Evolutionary conservation across 257 asterid species (phyloP).

Genomic region (Ophiorrhiza pumila): DNA sequence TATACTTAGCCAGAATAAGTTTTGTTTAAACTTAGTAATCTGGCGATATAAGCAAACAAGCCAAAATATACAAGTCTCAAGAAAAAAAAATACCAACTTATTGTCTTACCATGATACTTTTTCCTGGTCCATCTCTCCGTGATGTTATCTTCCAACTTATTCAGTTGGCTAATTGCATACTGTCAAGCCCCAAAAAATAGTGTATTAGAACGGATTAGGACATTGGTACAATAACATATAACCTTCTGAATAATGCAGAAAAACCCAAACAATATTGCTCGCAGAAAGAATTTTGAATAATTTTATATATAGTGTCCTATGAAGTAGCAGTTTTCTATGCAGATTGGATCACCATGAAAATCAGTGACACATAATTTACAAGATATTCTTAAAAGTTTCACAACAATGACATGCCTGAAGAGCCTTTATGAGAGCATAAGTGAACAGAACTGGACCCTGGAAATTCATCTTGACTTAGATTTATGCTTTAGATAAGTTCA

Average conservation of each 20-base stretch:
- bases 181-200: slow-evolving; percentile 29
- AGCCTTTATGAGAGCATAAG: not conserved
- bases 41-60: not conserved
- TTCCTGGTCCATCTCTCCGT: slow-evolving; percentile 73
- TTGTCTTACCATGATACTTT: slow-evolving; percentile 39
- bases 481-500: not conserved
- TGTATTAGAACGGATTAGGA: slow-evolving; percentile 26
- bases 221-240: not conserved
- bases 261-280: not conserved
- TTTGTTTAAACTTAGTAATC: not conserved
- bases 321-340: not conserved
- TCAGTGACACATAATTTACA: too few relatives aligned
- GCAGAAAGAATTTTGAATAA: not conserved
- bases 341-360: not conserved
- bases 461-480: not conserved
- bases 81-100: slow-evolving; percentile 34
- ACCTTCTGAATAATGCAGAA: not conserved
- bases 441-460: not conserved
- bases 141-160: slow-evolving; percentile 91
- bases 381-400: not conserved
- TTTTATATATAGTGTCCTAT: not conserved
- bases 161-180: slow-evolving; percentile 90
- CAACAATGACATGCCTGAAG: not conserved
- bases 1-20: not conserved
- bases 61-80: not conserved